phyloP scores from a whole-genome alignment of 768 basidiomycete species.

The Naematelia encephala region DNA sequence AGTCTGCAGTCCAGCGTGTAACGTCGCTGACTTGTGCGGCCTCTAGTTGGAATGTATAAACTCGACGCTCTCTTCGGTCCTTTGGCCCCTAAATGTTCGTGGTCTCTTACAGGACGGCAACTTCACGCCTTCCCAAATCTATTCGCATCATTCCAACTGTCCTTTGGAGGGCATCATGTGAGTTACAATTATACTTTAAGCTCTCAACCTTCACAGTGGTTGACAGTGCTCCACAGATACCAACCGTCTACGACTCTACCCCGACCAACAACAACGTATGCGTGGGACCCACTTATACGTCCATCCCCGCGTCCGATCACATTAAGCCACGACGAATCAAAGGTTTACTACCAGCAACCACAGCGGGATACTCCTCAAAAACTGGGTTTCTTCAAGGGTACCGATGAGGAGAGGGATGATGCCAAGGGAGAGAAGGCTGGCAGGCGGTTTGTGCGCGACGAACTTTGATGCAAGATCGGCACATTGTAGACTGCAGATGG shows the following conservation, averaged over 20 bases:
- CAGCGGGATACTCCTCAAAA: slow-evolving; percentile 12
- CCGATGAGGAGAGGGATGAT: slow-evolving; percentile 28
- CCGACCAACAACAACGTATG: slow-evolving; percentile 15
- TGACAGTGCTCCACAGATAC: slow-evolving; percentile 23
- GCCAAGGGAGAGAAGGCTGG: slow-evolving; percentile 19
- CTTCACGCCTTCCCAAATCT: slow-evolving; percentile 25
- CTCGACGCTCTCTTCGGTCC: slow-evolving; percentile 31
- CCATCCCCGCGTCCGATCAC: slow-evolving; percentile 42
- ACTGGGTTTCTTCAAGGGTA: slow-evolving; percentile 34
- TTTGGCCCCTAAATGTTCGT: slow-evolving; percentile 42
- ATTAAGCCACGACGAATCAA: slow-evolving; percentile 28
- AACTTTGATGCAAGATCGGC: no score
- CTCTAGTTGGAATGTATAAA: slow-evolving; percentile 45
- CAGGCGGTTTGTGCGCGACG: slow-evolving; percentile 29
- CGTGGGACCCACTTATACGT: slow-evolving; percentile 38
- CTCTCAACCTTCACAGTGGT: no score
- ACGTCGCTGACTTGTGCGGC: neutral
- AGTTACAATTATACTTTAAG: slow-evolving; percentile 1
- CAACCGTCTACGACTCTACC: slow-evolving; percentile 26
- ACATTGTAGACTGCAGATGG: slow-evolving; percentile 1
- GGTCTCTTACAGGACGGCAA: slow-evolving; percentile 40
- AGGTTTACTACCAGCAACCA: slow-evolving; percentile 22
- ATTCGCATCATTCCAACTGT: slow-evolving; percentile 25
- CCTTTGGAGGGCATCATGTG: slow-evolving; percentile 43
- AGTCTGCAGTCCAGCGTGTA: neutral